A percentile compares a stretch with the other conserved stretches of the same genome.
Evolutionary conservation across 441 rosid species (phyloP).

Genomic region (Hura crepitans): DNA sequence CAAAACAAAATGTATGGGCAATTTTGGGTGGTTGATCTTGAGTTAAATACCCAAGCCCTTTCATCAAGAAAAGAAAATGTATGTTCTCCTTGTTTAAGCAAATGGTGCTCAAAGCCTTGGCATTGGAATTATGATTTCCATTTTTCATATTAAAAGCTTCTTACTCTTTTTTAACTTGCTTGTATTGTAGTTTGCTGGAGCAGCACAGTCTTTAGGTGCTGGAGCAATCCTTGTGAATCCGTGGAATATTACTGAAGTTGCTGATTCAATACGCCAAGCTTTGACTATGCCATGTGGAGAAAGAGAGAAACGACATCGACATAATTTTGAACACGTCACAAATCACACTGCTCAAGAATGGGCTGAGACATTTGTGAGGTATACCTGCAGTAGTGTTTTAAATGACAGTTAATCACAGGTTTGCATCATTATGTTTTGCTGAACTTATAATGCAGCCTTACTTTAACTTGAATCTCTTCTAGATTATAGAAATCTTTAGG

Average conservation of each 20-base stretch:
- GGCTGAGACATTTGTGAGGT: constrained; percentile 99
- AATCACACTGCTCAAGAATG: constrained; percentile 96
- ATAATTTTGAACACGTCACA: constrained; percentile 72
- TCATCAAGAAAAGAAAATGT: neutral
- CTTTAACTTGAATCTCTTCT: constrained; percentile 1
- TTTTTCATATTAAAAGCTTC: neutral
- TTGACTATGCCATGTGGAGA: constrained; percentile 73
- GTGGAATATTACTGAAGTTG: constrained; percentile 99
- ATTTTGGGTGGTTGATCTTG: neutral
- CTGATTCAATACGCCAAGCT: constrained; percentile 85
- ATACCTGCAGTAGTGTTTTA: constrained; percentile 15
- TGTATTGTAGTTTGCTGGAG: constrained; percentile 85
- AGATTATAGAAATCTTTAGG: neutral
- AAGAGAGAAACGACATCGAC: constrained; percentile 86
- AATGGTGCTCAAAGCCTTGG: neutral
- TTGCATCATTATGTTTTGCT: neutral
- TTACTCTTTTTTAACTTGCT: constrained; percentile 3
- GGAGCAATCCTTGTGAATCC: constrained; percentile 99
- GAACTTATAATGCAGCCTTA: neutral
- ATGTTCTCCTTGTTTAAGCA: neutral
- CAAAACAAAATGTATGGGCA: neutral
- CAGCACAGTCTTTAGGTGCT: constrained; percentile 99
- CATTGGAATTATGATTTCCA: neutral
- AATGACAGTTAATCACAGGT: constrained; percentile 5
- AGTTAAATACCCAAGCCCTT: neutral